These are phyloP conservation scores for Fusarium scirpi DNA, from an alignment of 2,329 filamentous ascomycete species.

Conservation along the genomic window DNA sequence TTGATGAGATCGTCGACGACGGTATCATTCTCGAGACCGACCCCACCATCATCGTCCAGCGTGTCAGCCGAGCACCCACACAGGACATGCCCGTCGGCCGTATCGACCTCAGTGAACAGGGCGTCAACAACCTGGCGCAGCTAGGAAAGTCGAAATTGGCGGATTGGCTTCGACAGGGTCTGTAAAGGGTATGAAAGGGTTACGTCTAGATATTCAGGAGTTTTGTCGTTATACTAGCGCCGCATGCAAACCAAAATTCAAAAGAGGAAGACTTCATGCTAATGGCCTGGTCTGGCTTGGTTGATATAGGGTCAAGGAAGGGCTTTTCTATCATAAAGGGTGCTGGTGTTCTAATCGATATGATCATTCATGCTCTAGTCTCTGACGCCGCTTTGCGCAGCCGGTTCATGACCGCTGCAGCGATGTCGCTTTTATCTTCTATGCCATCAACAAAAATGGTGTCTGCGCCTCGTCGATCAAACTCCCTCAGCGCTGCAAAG, in stretches of 20 bases:
- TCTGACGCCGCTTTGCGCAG: conserved; percentile 80
- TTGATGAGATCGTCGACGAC: conserved; percentile 95
- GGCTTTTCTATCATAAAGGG: conserved; percentile 43
- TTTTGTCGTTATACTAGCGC: conserved; percentile 49
- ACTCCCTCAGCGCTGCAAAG: conserved; percentile 86
- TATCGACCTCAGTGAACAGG: conserved; percentile 95
- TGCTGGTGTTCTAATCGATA: conserved; percentile 48
- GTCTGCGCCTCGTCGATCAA: conserved; percentile 83
- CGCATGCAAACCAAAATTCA: conserved; percentile 43
- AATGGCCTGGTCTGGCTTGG: conserved; percentile 40
- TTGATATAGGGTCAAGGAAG: conserved; percentile 34
- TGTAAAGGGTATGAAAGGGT: conserved; percentile 59
- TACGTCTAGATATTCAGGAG: conserved; percentile 39
- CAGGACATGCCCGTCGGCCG: conserved; percentile 93
- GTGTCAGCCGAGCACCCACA: conserved; percentile 90
- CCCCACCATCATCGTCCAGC: conserved; percentile 89
- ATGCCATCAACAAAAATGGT: conserved; percentile 94
- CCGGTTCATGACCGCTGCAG: conserved; percentile 88
- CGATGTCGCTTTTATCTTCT: conserved; percentile 80
- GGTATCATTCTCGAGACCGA: conserved; percentile 98
- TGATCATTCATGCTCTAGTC: conserved; percentile 61
- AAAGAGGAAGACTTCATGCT: conserved; percentile 39
- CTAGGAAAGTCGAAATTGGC: conserved; percentile 92
- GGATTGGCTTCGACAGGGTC: conserved; percentile 88
- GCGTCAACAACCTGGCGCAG: conserved; percentile 92